Percentiles rank a stretch among this genome's conserved stretches.
Evolutionary conservation across 2,329 filamentous ascomycete genomes (phyloP).

Genomic region (Falciphora oryzae): DNA sequence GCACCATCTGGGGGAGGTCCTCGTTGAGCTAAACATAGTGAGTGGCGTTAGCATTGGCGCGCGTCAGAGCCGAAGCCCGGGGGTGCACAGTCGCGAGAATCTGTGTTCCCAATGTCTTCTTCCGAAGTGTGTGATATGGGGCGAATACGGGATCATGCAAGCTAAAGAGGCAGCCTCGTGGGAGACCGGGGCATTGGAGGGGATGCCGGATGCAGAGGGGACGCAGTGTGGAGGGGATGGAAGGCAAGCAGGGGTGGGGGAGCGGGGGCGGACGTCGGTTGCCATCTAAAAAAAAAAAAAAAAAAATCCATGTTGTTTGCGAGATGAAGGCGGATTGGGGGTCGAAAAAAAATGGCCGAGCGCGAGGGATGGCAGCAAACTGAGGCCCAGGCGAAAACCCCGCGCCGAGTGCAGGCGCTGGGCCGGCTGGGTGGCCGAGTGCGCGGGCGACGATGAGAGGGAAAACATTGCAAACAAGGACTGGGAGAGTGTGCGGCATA

Average conservation of each 20-base stretch:
- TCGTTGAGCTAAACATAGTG: conserved; percentile 71
- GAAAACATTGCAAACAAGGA: conserved; percentile 14
- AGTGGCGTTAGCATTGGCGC: conserved; percentile 20
- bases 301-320: not conserved
- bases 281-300: not conserved
- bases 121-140: not conserved
- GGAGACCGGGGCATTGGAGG: not conserved
- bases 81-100: not conserved
- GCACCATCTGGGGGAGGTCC: conserved; percentile 96
- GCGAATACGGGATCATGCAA: not conserved
- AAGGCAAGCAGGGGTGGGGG: not conserved
- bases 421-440: conserved; percentile 3
- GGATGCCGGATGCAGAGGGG: not conserved
- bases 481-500: conserved; percentile 37
- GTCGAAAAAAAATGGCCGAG: not conserved
- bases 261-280: not conserved
- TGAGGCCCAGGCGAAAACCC: not conserved
- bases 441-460: not conserved
- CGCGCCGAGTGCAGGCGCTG: not conserved
- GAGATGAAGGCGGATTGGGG: not conserved
- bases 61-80: not conserved
- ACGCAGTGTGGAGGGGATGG: not conserved
- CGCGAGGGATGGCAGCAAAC: not conserved
- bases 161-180: not conserved
- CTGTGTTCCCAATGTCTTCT: not conserved